Evolutionary conservation across 345 rosid genomes (phyloP).

Genomic region (Salix koriyanagi): DNA sequence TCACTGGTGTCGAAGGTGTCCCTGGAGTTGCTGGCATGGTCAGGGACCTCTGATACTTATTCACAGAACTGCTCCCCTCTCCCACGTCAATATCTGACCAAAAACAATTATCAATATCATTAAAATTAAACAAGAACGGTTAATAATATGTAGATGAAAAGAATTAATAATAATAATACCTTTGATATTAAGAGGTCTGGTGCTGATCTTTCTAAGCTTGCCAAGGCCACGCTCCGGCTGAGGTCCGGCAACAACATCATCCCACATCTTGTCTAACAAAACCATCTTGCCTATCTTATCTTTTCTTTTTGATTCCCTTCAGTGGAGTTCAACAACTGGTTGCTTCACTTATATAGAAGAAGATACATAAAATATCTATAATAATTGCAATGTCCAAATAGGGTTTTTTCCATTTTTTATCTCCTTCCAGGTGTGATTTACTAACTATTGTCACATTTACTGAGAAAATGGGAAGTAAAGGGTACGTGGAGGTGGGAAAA

Average conservation of each 20-base stretch:
- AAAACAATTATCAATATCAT: too few relatives aligned
- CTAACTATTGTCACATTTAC: background rate
- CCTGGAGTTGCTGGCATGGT: conserved; percentile 61
- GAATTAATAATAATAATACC: conserved; percentile 21
- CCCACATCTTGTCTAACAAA: conserved; percentile 68
- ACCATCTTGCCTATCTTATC: background rate
- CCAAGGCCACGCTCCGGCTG: conserved; percentile 88
- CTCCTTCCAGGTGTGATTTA: background rate
- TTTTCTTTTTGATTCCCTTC: background rate
- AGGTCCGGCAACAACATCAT: conserved; percentile 84
- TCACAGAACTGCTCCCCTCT: conserved; percentile 33
- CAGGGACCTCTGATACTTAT: conserved; percentile 49
- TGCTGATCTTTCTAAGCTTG: conserved; percentile 58
- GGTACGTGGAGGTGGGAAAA: conserved; percentile 16
- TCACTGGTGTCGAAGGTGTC: conserved; percentile 62
- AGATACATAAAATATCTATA: background rate
- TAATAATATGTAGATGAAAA: background rate
- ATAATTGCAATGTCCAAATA: background rate
- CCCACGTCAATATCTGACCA: conserved; percentile 18
- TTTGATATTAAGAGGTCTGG: conserved; percentile 44
- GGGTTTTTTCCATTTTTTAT: background rate
- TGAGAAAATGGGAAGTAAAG: background rate
- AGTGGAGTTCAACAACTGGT: background rate
- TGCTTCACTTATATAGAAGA: background rate
- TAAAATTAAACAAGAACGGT: background rate